Evolutionary conservation across 208 protist genomes (phyloP), one percentile per base, ranked within the genome.

Genomic region (Acanthamoeba royreba): DNA sequence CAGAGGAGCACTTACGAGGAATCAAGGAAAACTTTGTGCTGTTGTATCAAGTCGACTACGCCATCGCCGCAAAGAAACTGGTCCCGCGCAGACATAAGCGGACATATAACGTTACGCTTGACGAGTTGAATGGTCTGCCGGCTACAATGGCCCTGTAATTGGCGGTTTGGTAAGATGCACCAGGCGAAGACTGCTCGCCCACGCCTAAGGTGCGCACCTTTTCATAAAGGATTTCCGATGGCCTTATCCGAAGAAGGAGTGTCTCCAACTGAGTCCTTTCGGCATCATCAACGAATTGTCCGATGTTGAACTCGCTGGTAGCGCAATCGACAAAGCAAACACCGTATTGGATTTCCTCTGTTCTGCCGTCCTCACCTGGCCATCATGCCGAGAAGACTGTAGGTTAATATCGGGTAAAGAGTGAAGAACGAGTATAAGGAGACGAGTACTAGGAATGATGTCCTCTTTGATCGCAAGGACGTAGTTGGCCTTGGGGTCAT

Each of bases 281-380:
- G 19, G 77, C 69, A 43, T 95, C 95, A 25, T 95, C 95, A 1
- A 77, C 58, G 42, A 96, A 96, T 22, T 88, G 31, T 0, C 58
- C 42, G 1, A 94, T 22, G 42, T 93, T 74, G 31, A 96, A 93
- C 25, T 94, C 49, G 42, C 94, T 93, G 25, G 95, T 94, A 2
- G 96, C 63, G 4, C 49, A 72, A 63, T 97, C 96, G 11, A 96
- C 95, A 43, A 97, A 85, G 89, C 95, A 97, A 33, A 96, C 31
- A 3, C 94, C 96, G 46, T 91, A 92, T 13, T 43, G 4, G 4
- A 89, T 31, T 42, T 89, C 49, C 53, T 89, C 81, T 7, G 66
- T 79, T n/a, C 31, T 8, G 0, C 66, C 35, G 13, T 79, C 66
- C 33, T 13, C 9, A 7, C 45, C 66, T 79, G 28, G n/a, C n/a